These are phyloP conservation scores for Cladobotryum protrusum DNA, from an alignment of 2,329 filamentous ascomycete species.

Conservation along the genomic window DNA sequence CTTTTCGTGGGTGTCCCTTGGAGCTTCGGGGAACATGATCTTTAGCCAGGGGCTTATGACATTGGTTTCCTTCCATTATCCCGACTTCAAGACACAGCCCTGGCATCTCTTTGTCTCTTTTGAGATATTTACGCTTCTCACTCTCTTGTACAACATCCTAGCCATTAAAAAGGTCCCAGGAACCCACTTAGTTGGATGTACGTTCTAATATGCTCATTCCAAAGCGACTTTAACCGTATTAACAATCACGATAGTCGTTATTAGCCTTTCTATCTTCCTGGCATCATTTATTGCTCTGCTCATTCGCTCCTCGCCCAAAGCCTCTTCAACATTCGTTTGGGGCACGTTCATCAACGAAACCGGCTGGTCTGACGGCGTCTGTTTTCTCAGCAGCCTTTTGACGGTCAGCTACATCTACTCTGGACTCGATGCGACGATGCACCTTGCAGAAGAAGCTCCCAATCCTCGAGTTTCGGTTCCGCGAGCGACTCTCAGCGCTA, in stretches of 20 bases:
- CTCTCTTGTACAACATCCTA: no score
- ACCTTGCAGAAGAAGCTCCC: conserved; percentile 31
- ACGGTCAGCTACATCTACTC: conserved; percentile 31
- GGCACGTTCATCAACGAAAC: conserved; percentile 23
- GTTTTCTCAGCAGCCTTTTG: conserved; percentile 33
- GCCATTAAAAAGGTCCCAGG: no score
- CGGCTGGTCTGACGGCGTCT: conserved; percentile 24
- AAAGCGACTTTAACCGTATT: no score
- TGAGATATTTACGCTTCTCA: conserved; percentile 1
- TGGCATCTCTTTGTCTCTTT: conserved; percentile 1
- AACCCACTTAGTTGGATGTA: no score
- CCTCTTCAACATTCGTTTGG: conserved; percentile 22
- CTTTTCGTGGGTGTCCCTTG: background rate
- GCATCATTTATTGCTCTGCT: no score
- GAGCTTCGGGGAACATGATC: conserved; percentile 1
- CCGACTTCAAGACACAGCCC: background rate
- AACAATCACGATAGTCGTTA: no score
- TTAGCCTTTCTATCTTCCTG: no score
- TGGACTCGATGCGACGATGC: conserved; percentile 30
- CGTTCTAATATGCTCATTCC: no score
- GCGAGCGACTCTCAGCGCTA: conserved; percentile 23
- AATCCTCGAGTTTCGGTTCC: conserved; percentile 25
- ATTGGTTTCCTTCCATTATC: background rate
- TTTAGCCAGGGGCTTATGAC: background rate
- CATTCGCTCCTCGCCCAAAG: conserved; percentile 10